These are phyloP conservation scores for Tylopilus sp. DNA, from an alignment of 768 basidiomycete species.

Conservation along the genomic window DNA sequence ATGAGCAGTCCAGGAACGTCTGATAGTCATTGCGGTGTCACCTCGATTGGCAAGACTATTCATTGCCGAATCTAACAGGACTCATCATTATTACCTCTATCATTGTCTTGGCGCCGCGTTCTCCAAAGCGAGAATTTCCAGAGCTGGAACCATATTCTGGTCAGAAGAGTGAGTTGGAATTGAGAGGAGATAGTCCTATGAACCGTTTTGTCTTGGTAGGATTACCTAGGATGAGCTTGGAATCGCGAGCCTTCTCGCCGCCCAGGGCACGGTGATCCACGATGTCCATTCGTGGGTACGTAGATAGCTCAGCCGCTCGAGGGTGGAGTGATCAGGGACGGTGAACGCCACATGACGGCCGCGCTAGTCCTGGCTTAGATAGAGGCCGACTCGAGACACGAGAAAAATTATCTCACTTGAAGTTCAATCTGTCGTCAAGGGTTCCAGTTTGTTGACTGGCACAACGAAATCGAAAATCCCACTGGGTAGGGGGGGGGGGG, in stretches of 20 bases:
- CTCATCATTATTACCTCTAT: neutral
- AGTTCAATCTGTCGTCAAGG: neutral
- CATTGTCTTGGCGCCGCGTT: neutral
- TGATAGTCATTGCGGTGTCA: neutral
- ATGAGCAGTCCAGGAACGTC: neutral
- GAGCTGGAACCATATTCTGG: neutral
- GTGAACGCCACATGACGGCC: constrained; percentile 2
- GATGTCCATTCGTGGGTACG: too few relatives aligned
- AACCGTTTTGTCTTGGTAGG: neutral
- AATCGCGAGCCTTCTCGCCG: neutral
- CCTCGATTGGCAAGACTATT: neutral
- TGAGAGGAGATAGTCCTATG: neutral
- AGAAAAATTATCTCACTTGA: neutral
- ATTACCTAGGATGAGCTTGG: neutral
- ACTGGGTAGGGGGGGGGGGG: too few relatives aligned
- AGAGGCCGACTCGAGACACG: neutral
- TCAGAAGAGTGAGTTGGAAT: neutral
- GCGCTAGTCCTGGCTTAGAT: neutral
- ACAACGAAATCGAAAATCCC: neutral
- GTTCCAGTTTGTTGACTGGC: constrained; percentile 8
- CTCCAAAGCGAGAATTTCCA: neutral
- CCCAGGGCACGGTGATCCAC: neutral
- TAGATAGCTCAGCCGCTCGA: neutral
- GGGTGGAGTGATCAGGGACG: neutral
- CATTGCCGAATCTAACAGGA: neutral